Evolutionary conservation across 2,329 filamentous ascomycete species (phyloP).

Genomic region (Exutisphaerella laricina): DNA sequence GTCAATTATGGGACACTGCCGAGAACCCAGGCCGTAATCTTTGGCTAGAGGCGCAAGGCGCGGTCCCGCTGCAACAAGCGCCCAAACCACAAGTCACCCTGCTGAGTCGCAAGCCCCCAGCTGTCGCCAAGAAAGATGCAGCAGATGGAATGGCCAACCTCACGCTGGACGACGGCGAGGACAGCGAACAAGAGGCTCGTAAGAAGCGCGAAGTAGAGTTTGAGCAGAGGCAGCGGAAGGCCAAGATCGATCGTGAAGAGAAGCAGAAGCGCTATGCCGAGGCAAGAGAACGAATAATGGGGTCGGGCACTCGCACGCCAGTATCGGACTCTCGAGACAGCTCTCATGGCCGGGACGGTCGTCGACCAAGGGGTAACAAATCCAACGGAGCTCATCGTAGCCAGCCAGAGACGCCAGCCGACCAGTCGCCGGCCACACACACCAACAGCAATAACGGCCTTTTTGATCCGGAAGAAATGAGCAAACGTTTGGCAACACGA

Average conservation of each 20-base stretch:
- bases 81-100: slow-evolving; percentile 82
- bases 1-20: slow-evolving; percentile 85
- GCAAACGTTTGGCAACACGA: slow-evolving; percentile 49
- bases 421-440: slow-evolving; percentile 31
- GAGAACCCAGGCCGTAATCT: slow-evolving; percentile 70
- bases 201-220: slow-evolving; percentile 61
- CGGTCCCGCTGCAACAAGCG: slow-evolving; percentile 57
- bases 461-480: slow-evolving; percentile 68
- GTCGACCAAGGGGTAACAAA: slow-evolving; percentile 19
- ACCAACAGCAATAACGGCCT: slow-evolving; percentile 52
- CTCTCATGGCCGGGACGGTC: slow-evolving; percentile 27
- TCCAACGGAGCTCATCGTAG: slow-evolving; percentile 35
- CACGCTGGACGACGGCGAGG: slow-evolving; percentile 49
- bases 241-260: slow-evolving; percentile 75
- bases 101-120: slow-evolving; percentile 70
- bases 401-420: slow-evolving; percentile 32
- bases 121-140: slow-evolving; percentile 55
- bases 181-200: slow-evolving; percentile 58
- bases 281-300: slow-evolving; percentile 80
- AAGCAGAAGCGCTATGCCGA: slow-evolving; percentile 89
- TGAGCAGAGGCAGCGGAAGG: slow-evolving; percentile 71
- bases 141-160: slow-evolving; percentile 43
- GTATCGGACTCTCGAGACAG: slow-evolving; percentile 29
- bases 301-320: slow-evolving; percentile 36
- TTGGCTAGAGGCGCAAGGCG: slow-evolving; percentile 62